Evolutionary conservation across 2,329 filamentous ascomycete species (phyloP).

Genomic region (Ceratocystis cubensis): DNA sequence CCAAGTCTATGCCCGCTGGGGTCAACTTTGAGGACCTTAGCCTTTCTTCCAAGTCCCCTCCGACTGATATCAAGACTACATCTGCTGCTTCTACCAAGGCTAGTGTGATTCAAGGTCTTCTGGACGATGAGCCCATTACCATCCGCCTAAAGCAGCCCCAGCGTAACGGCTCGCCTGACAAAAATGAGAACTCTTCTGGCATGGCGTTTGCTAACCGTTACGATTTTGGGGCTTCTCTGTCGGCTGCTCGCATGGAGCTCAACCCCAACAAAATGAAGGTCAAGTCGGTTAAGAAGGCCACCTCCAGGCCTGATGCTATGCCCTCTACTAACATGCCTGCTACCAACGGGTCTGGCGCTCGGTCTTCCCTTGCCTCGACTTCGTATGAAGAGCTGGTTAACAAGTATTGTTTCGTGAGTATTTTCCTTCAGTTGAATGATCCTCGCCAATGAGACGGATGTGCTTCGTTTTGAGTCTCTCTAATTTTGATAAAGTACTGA

Average conservation of each 20-base stretch:
- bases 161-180: slow-evolving; percentile 34
- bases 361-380: slow-evolving; percentile 57
- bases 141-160: slow-evolving; percentile 57
- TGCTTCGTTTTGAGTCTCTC: slow-evolving; percentile 16
- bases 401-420: slow-evolving; percentile 99
- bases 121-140: slow-evolving; percentile 45
- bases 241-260: slow-evolving; percentile 56
- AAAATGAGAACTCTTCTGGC: slow-evolving; percentile 15
- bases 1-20: slow-evolving; percentile 43
- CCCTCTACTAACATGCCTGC: slow-evolving; percentile 15
- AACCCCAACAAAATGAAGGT: slow-evolving; percentile 17
- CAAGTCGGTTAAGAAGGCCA: slow-evolving; percentile 59
- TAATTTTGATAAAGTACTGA: slow-evolving; percentile 21
- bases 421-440: not conserved
- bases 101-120: slow-evolving; percentile 26
- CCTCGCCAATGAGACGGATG: too few relatives aligned
- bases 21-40: slow-evolving; percentile 44
- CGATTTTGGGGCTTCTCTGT: slow-evolving; percentile 87
- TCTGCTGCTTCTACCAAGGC: slow-evolving; percentile 32
- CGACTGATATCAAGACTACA: not conserved
- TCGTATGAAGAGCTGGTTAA: slow-evolving; percentile 95
- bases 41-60: not conserved
- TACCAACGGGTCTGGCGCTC: slow-evolving; percentile 30
- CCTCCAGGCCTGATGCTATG: slow-evolving; percentile 49
- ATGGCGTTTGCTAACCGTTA: slow-evolving; percentile 78